phyloP scores from a whole-genome alignment of 495 filamentous ascomycete species.

The Copromyces sp. region DNA sequence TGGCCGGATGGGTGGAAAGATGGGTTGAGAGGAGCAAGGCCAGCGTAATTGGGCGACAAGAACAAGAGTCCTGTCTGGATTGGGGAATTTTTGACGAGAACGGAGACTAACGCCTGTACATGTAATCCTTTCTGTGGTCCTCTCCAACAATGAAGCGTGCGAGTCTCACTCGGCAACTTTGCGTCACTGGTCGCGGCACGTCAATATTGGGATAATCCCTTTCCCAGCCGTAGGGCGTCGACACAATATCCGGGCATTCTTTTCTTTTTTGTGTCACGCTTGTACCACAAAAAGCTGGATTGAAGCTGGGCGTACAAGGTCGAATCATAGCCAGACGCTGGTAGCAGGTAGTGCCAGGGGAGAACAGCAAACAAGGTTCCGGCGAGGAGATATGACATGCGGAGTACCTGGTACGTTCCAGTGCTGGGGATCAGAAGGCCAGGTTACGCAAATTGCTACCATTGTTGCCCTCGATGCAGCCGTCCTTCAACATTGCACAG shows the following conservation, averaged over 20 bases:
- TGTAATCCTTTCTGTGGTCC: background rate
- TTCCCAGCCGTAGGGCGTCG: background rate
- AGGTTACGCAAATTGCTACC: background rate
- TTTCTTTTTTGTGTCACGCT: background rate
- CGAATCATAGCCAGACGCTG: slow-evolving; percentile 1
- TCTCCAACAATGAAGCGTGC: background rate
- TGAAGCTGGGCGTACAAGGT: background rate
- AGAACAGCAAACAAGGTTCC: background rate
- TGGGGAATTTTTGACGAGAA: slow-evolving; percentile 29
- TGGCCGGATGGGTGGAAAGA: background rate
- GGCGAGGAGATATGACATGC: background rate
- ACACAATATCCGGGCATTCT: background rate
- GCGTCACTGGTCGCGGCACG: background rate
- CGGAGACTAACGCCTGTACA: background rate
- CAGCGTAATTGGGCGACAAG: slow-evolving; percentile 2
- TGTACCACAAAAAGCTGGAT: background rate
- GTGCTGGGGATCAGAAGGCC: background rate
- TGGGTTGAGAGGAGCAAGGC: background rate
- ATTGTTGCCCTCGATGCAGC: background rate
- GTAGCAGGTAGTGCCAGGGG: background rate
- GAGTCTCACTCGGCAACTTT: slow-evolving; percentile 1
- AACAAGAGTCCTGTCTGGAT: slow-evolving; percentile 18
- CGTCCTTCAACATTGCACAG: background rate
- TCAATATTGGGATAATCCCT: background rate
- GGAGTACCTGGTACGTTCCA: background rate